Evolutionary conservation across 331 rosid genomes (phyloP), one percentile per base, ranked within the genome.

Genomic region (Malus hybrid): DNA sequence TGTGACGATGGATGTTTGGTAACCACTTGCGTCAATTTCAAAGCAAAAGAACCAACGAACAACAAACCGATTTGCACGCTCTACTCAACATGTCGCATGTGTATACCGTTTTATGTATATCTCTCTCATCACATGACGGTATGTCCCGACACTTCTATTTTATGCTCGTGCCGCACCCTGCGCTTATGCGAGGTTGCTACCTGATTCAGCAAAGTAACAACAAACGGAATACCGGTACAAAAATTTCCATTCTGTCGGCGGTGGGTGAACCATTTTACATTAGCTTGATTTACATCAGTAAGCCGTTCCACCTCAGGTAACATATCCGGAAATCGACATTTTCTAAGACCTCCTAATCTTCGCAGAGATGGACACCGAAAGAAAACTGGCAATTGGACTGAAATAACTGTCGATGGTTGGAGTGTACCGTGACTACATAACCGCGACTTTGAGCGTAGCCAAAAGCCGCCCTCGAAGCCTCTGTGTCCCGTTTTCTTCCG

Each of bases 211-310:
- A 50, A 6, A 50, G 4, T 6, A 16, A 0, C 57, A 20, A 10
- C 63, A 22, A 22, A 22, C 29, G 29, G 30, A 58, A 22, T 1
- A 58, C 30, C 10, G 30, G 77, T 10, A 16, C 30, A 28, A 44
- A 62, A 61, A 28, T 18, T 12, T 73, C 68, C 79, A 77, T 61
- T 24, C 28, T 53, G 19, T 73, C 53, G 20, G 14, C n/a, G 48
- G 68, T 52, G 28, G 34, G 65, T 19, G n/a, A 66, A 61, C 14
- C 3, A 63, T 19, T 48, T 29, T 81, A 66, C 80, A 72, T 62
- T 6, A 52, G 56, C 79, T 28, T 65, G 64, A 63, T 50, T 74
- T 79, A 56, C 80, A 82, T 69, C 70, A 64, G 29, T 61, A 15
- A 19, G 63, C 60, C 11, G 63, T 36, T 57, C 62, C 76, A 19